Evolutionary conservation across 768 basidiomycete species (phyloP).

Genomic region (Naematelia aurantialba): DNA sequence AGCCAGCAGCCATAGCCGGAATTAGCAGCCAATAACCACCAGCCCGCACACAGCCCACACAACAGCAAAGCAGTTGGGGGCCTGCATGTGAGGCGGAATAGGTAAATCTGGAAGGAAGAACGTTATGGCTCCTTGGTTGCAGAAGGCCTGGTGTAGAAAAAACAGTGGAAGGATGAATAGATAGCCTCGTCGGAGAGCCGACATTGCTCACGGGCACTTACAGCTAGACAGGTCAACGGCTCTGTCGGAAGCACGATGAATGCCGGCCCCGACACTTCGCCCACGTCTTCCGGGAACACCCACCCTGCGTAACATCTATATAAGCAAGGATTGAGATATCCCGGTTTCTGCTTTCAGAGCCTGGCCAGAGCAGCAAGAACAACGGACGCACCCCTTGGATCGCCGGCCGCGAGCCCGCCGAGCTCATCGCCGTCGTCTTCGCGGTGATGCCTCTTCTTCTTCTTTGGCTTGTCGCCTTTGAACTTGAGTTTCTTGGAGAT

Average conservation of each 20-base stretch:
- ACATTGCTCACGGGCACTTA: no score
- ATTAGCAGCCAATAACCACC: no score
- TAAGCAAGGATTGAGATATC: neutral
- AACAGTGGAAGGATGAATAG: no score
- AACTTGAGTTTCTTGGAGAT: constrained; percentile 49
- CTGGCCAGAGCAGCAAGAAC: no score
- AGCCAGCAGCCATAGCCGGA: no score
- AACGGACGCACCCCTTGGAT: constrained; percentile 44
- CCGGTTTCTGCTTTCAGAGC: no score
- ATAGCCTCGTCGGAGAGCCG: no score
- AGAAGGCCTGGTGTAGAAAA: no score
- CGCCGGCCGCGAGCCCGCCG: constrained; percentile 39
- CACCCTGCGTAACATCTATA: constrained; percentile 33
- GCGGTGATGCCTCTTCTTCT: constrained; percentile 47
- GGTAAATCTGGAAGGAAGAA: neutral
- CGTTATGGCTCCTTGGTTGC: no score
- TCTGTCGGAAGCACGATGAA: constrained; percentile 45
- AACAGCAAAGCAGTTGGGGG: neutral
- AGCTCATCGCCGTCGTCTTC: constrained; percentile 33
- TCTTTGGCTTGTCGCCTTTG: constrained; percentile 49
- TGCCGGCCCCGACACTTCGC: constrained; percentile 44
- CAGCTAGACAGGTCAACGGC: constrained; percentile 47
- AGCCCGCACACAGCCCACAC: neutral
- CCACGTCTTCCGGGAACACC: constrained; percentile 43
- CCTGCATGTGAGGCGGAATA: neutral